phyloP scores from a whole-genome alignment of 495 filamentous ascomycete genomes.

The Talaromyces nanjingensis region DNA sequence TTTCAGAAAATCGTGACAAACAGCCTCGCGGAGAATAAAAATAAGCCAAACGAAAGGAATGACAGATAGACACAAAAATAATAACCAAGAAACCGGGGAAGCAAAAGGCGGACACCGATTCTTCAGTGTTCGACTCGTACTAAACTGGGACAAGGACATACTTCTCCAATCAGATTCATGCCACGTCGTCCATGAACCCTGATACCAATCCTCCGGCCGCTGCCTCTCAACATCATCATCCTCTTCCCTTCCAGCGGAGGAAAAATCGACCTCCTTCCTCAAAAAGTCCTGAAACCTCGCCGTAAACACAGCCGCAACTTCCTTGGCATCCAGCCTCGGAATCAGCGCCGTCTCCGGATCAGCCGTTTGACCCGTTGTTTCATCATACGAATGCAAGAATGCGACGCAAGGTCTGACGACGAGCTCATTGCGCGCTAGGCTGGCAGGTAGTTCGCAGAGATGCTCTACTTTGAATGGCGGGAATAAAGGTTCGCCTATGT shows the following conservation, averaged over 20 bases:
- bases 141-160: conserved; percentile 14
- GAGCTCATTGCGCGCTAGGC: conserved; percentile 72
- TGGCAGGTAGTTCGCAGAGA: conserved; percentile 73
- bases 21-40: neutral
- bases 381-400: conserved; percentile 58
- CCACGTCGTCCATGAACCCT: conserved; percentile 49
- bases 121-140: neutral
- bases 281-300: conserved; percentile 75
- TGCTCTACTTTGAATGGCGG: conserved; percentile 72
- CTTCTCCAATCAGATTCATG: conserved; percentile 60
- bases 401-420: conserved; percentile 83
- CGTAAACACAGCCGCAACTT: conserved; percentile 88
- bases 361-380: conserved; percentile 25
- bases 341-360: conserved; percentile 66
- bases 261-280: conserved; percentile 6
- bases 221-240: conserved; percentile 34
- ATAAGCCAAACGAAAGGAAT: neutral
- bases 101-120: neutral
- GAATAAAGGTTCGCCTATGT: conserved; percentile 54
- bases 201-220: conserved; percentile 50
- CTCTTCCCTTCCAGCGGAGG: conserved; percentile 5
- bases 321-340: conserved; percentile 70
- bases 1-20: neutral
- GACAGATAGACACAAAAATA: neutral
- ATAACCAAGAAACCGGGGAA: conserved; percentile 3